Evolutionary conservation across 2,329 filamentous ascomycete genomes (phyloP).

Genomic region (Chrysoporthe cubensis): DNA sequence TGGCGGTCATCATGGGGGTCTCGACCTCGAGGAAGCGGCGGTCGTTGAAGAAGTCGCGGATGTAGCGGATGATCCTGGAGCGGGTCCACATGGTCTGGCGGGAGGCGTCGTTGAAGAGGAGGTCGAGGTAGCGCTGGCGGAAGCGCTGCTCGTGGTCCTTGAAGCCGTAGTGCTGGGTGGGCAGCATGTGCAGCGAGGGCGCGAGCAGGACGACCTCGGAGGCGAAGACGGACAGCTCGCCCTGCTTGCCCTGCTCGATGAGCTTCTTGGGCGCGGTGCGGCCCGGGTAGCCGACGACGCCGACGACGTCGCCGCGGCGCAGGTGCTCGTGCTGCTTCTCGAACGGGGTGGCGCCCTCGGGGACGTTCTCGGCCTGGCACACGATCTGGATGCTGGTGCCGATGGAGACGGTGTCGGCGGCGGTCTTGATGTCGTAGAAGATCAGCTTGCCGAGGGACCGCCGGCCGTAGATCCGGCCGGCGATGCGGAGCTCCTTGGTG

Average conservation of each 20-base stretch:
- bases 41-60: conserved; percentile 86
- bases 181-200: conserved; percentile 88
- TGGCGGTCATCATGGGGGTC: conserved; percentile 96
- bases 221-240: conserved; percentile 93
- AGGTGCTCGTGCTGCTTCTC: conserved; percentile 88
- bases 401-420: conserved; percentile 59
- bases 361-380: conserved; percentile 82
- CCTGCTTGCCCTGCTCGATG: conserved; percentile 75
- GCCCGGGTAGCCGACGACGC: conserved; percentile 81
- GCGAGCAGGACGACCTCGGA: conserved; percentile 83
- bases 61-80: conserved; percentile 84
- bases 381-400: conserved; percentile 86
- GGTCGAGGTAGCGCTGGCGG: conserved; percentile 90
- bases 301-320: conserved; percentile 90
- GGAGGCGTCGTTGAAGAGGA: conserved; percentile 93
- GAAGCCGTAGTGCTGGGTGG: conserved; percentile 90
- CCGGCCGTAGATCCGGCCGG: conserved; percentile 88
- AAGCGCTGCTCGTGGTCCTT: conserved; percentile 93
- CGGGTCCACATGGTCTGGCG: conserved; percentile 84
- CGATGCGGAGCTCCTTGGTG: conserved; percentile 76
- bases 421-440: conserved; percentile 82
- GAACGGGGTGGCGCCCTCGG: conserved; percentile 69
- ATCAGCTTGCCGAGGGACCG: conserved; percentile 83
- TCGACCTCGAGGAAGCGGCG: conserved; percentile 92
- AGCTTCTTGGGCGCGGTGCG: conserved; percentile 90